Evolutionary conservation across 441 rosid species (phyloP), one percentile per base, ranked within the genome.

Genomic region (Pelargonium fulgidum): DNA sequence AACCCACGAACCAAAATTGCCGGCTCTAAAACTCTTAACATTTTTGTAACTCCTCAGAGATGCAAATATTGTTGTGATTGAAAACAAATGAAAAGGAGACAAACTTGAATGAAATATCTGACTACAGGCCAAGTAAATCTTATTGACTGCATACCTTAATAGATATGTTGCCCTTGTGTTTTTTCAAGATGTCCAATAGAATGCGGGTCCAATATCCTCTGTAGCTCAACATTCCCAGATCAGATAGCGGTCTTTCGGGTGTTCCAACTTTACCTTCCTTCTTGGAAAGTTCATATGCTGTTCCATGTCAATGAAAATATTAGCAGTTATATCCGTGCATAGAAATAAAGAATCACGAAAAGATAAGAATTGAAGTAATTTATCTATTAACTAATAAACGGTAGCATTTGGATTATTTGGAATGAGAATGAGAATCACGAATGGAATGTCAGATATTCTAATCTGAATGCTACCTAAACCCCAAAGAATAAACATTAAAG

Each of bases 181-280:
- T 94, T 73, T 94, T 94, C 86, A 94, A 80, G 70, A 94, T 94
- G 84, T 94, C 99, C 70, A 94, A 77, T 17, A 94, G 89, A 76
- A 94, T 87, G 62, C 98, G 81, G 14, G 98, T 94, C 99, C 98
- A 94, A 74, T 94, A 94, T 52, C 98, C 99, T 84, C 91, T 86
- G 84, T 94, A 94, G 82, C 99, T 94, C 81, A 92, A 72, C 75
- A 89, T 73, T 48, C 99, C 99, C 20, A 94, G 92, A 80, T 92
- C 99, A 41, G 99, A 94, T 45, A 94, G 96, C 33, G 99, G 99
- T 69, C 98, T 89, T 77, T 94, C 99, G 10, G 98, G 99, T 61
- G 99, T 92, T 61, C 99, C 99, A 1, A 94, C 99, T 81, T 92
- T 94, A 59, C 98, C 93, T 78, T 94, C 99, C 77, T 94, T 94